These are phyloP conservation scores for Naganishia onofrii DNA, from an alignment of 768 basidiomycete genomes.

Conservation along the genomic window DNA sequence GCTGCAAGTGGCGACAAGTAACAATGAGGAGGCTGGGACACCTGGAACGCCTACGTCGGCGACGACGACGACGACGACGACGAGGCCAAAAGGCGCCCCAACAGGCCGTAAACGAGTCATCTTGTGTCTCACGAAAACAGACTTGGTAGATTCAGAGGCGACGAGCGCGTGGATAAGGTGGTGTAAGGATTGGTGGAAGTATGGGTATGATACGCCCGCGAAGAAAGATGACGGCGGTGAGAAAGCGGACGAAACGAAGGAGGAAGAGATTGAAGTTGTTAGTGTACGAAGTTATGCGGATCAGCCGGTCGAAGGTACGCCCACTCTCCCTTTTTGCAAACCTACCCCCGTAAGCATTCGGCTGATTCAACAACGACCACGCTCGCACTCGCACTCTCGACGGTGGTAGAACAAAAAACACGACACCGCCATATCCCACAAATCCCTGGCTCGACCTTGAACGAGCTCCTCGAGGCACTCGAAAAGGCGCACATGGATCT, in stretches of 20 bases:
- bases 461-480: slow-evolving; percentile 65
- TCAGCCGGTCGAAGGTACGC: slow-evolving; percentile 37
- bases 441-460: slow-evolving; percentile 66
- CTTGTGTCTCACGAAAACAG: slow-evolving; percentile 82
- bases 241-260: slow-evolving; percentile 42
- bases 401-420: background rate
- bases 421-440: slow-evolving; percentile 58
- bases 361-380: no score
- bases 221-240: slow-evolving; percentile 37
- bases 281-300: slow-evolving; percentile 68
- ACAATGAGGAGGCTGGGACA: no score
- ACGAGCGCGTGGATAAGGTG: slow-evolving; percentile 45
- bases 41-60: no score
- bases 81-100: slow-evolving; percentile 60
- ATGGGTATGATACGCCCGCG: slow-evolving; percentile 42
- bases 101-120: slow-evolving; percentile 93
- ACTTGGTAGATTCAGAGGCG: slow-evolving; percentile 66
- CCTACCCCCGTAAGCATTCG: background rate
- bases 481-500: slow-evolving; percentile 66
- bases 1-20: slow-evolving; percentile 58
- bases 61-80: slow-evolving; percentile 56
- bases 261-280: slow-evolving; percentile 62
- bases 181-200: slow-evolving; percentile 46
- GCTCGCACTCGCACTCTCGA: no score
- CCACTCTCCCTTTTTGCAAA: background rate